These are phyloP conservation scores for Neofusicoccum cordaticola DNA, from an alignment of 2,329 filamentous ascomycete genomes.

Conservation along the genomic window DNA sequence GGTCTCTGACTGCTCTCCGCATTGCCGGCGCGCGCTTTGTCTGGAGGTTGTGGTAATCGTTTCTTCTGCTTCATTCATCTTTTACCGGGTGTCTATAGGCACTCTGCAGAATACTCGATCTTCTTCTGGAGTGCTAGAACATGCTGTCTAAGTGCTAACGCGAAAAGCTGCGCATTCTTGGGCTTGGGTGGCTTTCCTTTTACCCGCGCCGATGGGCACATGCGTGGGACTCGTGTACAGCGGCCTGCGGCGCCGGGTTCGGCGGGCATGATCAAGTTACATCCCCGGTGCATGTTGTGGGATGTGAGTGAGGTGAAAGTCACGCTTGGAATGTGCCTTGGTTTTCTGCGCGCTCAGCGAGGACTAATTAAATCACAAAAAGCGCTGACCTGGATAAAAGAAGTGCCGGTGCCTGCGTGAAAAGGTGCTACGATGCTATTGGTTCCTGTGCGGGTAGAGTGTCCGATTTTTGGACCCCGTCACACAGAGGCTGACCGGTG, in stretches of 20 bases:
- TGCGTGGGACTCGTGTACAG: conserved; percentile 4
- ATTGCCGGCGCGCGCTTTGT: too few species aligned
- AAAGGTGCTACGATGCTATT: not conserved
- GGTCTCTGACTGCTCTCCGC: too few species aligned
- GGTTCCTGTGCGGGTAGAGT: not conserved
- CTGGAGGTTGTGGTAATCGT: too few species aligned
- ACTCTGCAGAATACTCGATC: not conserved
- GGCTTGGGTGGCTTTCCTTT: not conserved
- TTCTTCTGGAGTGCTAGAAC: not conserved
- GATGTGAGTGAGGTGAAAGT: not conserved
- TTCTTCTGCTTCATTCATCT: not conserved
- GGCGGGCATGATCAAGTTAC: not conserved
- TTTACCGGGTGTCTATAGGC: not conserved
- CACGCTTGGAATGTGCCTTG: too few species aligned
- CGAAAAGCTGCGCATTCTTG: not conserved
- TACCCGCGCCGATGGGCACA: not conserved
- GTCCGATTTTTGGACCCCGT: not conserved
- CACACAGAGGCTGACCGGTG: not conserved
- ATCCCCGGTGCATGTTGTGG: not conserved
- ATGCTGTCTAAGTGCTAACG: not conserved
- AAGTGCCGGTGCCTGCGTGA: not conserved
- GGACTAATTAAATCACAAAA: too few species aligned
- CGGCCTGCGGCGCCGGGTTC: not conserved
- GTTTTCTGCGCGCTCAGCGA: too few species aligned
- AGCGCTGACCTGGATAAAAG: too few species aligned